A percentile compares a stretch with the other conserved stretches of the same genome.
phyloP scores from a whole-genome alignment of 495 filamentous ascomycete species.

The Neurospora sp. region DNA sequence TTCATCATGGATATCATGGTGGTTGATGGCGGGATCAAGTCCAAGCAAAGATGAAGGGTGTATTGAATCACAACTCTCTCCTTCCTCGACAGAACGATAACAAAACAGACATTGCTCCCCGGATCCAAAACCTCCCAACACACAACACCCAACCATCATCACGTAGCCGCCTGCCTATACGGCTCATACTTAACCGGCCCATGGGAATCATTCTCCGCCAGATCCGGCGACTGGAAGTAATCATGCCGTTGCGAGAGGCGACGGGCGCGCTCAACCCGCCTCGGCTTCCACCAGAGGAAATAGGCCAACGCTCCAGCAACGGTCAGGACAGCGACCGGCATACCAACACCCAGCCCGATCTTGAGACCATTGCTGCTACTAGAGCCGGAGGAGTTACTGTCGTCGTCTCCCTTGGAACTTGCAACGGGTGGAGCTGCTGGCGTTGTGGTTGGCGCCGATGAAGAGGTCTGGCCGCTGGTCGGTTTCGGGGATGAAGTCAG shows the following conservation, averaged over 20 bases:
- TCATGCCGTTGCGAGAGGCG: background rate
- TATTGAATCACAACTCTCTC: background rate
- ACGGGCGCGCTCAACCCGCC: background rate
- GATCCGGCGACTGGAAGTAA: background rate
- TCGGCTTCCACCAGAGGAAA: background rate
- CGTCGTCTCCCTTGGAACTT: background rate
- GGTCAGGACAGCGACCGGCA: background rate
- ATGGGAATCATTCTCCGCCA: constrained; percentile 1
- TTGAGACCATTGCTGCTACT: background rate
- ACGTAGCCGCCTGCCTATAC: background rate
- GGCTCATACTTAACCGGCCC: background rate
- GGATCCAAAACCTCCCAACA: background rate
- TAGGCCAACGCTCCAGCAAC: background rate
- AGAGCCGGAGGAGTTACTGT: background rate
- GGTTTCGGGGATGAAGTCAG: background rate
- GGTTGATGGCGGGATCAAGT: too few relatives aligned
- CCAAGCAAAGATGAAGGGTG: background rate
- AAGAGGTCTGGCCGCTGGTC: background rate
- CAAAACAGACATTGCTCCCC: too few relatives aligned
- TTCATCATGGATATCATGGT: too few relatives aligned
- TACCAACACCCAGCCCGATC: constrained; percentile 5
- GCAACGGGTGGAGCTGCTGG: background rate
- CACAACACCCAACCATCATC: background rate
- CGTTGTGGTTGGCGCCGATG: background rate
- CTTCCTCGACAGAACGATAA: too few relatives aligned